Evolutionary conservation across 2,329 filamentous ascomycete genomes (phyloP).

Genomic region (Fusarium tuaranense): DNA sequence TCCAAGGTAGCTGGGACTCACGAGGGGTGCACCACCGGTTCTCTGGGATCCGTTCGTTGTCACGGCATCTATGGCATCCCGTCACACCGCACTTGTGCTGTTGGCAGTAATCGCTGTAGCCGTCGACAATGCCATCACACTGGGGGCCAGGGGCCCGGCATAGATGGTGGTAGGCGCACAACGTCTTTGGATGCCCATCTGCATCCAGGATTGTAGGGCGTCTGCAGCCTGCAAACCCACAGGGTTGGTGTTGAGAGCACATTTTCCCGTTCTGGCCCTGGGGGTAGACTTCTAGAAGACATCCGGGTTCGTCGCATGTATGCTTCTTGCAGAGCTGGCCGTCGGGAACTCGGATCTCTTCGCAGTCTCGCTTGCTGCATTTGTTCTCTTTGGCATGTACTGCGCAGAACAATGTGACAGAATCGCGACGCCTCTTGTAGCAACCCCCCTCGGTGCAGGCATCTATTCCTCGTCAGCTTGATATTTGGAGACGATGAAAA

Average conservation of each 20-base stretch:
- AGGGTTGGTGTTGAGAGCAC: constrained; percentile 30
- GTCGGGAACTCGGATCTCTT: neutral
- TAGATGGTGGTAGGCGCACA: constrained; percentile 22
- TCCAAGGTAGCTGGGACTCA: neutral
- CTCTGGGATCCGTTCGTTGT: neutral
- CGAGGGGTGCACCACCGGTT: constrained; percentile 29
- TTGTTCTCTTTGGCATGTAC: constrained; percentile 5
- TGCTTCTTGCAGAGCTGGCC: constrained; percentile 14
- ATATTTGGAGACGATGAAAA: neutral
- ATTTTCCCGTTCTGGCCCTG: neutral
- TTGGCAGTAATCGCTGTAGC: constrained; percentile 12
- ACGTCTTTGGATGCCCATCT: neutral
- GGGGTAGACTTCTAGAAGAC: neutral
- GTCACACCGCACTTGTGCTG: constrained; percentile 24
- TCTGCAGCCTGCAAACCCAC: constrained; percentile 16
- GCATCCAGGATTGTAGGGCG: neutral
- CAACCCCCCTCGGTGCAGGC: constrained; percentile 12
- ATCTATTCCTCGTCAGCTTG: constrained; percentile 5
- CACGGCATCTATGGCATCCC: constrained; percentile 10
- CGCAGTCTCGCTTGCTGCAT: constrained; percentile 5
- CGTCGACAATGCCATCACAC: constrained; percentile 17
- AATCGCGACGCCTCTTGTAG: neutral
- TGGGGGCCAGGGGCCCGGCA: constrained; percentile 11
- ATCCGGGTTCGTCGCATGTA: constrained; percentile 6
- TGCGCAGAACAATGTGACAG: constrained; percentile 8